Percentiles rank a stretch among this genome's conserved stretches.
Conservation (phyloP, 805 yeast genomes). For the Wickerhamiella australiensis region DNA sequence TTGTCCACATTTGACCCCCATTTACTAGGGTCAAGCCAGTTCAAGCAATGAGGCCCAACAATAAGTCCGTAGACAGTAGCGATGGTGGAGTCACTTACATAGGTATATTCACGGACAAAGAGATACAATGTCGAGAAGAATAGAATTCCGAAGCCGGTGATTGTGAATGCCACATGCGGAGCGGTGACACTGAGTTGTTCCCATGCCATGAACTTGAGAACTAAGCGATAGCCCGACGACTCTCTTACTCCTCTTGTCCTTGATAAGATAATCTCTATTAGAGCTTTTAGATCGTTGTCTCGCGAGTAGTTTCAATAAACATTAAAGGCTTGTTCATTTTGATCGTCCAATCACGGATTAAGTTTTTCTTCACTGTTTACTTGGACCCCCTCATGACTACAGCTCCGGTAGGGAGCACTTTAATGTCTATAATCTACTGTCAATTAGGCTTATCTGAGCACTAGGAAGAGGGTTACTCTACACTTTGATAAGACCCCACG, state of each 20-base stretch:
- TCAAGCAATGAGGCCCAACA: slow-evolving; percentile 72
- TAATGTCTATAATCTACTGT: no score
- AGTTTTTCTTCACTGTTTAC: no score
- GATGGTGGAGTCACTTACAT: slow-evolving; percentile 78
- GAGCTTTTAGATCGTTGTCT: no score
- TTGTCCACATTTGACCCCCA: slow-evolving; percentile 69
- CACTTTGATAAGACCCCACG: no score
- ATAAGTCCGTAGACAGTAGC: slow-evolving; percentile 73
- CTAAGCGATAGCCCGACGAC: neutral
- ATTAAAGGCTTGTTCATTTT: no score
- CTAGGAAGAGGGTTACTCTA: no score
- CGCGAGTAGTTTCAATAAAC: no score
- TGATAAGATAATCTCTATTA: no score
- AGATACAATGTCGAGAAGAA: slow-evolving; percentile 64
- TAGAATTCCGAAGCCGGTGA: slow-evolving; percentile 6
- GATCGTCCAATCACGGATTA: no score
- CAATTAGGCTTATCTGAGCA: no score
- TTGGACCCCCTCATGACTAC: no score
- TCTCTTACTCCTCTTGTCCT: neutral
- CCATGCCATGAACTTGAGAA: slow-evolving; percentile 19
- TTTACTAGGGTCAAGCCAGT: slow-evolving; percentile 63
- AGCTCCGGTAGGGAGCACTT: no score
- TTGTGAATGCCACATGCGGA: slow-evolving; percentile 9
- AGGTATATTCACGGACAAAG: slow-evolving; percentile 64
- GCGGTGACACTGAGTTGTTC: slow-evolving; percentile 35